Evolutionary conservation across 2,329 filamentous ascomycete genomes (phyloP).

Genomic region (Talaromyces sp.): DNA sequence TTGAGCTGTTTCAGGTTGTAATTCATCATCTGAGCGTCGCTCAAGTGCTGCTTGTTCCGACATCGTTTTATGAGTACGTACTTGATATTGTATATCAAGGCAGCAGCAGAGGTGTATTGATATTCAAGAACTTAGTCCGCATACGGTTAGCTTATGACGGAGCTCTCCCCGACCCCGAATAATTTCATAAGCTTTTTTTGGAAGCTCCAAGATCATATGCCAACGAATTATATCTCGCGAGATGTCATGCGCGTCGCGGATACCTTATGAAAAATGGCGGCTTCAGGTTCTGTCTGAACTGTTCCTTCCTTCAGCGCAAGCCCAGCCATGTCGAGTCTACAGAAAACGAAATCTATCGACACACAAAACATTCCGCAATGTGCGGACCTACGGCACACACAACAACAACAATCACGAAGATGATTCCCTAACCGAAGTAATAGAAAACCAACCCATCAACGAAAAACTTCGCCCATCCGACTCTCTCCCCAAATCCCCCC

Average conservation of each 20-base stretch:
- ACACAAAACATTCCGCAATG: not conserved
- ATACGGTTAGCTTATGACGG: not conserved
- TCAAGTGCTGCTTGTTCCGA: not conserved
- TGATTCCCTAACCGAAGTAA: not conserved
- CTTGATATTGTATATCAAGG: not conserved
- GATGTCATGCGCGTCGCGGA: slow-evolving; percentile 11
- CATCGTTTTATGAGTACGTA: not conserved
- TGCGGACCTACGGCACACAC: not conserved
- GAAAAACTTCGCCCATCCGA: slow-evolving; percentile 26
- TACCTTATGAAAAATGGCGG: slow-evolving; percentile 12
- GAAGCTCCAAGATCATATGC: not conserved
- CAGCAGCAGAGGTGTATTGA: not conserved
- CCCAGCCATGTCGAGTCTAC: not conserved
- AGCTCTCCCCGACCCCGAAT: not conserved
- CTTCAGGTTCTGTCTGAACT: not conserved
- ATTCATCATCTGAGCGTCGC: not conserved
- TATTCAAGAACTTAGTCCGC: not conserved
- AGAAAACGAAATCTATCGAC: not conserved
- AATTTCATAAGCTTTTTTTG: not conserved
- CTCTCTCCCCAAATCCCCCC: slow-evolving; percentile 36
- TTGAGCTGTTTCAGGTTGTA: not conserved
- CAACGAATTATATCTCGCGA: not conserved
- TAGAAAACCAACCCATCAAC: not conserved
- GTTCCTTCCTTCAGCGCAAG: not conserved
- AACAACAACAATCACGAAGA: not conserved